These are phyloP conservation scores for Metschnikowia drakensbergensis DNA, from an alignment of 805 yeast genomes.

Conservation along the genomic window DNA sequence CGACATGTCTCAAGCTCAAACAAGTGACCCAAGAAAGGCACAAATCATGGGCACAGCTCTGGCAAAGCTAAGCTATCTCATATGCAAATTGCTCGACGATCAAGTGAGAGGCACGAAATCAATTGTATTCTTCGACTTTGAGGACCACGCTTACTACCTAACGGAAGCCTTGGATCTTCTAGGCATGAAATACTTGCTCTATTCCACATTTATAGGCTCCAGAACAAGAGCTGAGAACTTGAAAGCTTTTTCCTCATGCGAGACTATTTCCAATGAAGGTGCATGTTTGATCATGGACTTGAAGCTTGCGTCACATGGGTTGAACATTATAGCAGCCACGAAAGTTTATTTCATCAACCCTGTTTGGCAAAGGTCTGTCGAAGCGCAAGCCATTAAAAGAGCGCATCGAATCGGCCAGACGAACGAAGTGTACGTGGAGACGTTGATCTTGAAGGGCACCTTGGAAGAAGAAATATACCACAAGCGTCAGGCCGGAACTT, in stretches of 20 bases:
- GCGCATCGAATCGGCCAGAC: conserved; percentile 74
- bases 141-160: conserved; percentile 64
- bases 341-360: conserved; percentile 69
- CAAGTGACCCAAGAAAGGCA: conserved; percentile 23
- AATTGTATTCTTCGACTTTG: conserved; percentile 65
- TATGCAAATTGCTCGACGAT: conserved; percentile 51
- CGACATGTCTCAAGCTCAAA: background rate
- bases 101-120: conserved; percentile 47
- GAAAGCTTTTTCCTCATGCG: conserved; percentile 44
- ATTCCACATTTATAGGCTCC: conserved; percentile 56
- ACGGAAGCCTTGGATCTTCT: conserved; percentile 60
- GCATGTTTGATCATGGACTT: conserved; percentile 62
- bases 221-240: conserved; percentile 50
- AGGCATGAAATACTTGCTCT: conserved; percentile 58
- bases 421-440: conserved; percentile 63
- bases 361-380: conserved; percentile 64
- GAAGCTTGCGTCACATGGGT: conserved; percentile 63
- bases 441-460: conserved; percentile 57
- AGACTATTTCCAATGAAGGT: conserved; percentile 37
- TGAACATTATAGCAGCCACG: conserved; percentile 65
- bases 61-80: conserved; percentile 57
- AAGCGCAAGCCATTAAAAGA: conserved; percentile 74
- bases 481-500: conserved; percentile 21
- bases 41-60: conserved; percentile 59
- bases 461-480: conserved; percentile 66